Conservation (phyloP, 768 basidiomycete genomes). For the Leucogyrophana mollusca region DNA sequence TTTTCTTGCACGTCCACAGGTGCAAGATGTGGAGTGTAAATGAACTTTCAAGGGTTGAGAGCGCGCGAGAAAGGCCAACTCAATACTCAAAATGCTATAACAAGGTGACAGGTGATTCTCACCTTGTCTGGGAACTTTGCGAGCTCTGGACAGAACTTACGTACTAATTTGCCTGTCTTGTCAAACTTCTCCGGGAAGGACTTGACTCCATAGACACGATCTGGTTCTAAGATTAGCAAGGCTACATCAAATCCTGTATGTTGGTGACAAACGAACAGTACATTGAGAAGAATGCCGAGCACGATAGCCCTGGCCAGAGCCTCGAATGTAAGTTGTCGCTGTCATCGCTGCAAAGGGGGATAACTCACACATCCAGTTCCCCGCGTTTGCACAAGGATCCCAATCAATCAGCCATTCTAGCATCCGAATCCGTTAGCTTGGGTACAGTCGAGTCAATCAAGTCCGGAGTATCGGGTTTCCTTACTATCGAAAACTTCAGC, state of each 20-base stretch:
- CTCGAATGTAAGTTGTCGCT: slow-evolving; percentile 3
- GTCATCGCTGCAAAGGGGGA: slow-evolving; percentile 9
- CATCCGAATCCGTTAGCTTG: slow-evolving; percentile 5
- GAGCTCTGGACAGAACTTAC: slow-evolving; percentile 18
- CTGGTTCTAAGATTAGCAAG: slow-evolving; percentile 25
- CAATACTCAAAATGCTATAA: slow-evolving; percentile 16
- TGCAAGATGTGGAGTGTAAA: not conserved
- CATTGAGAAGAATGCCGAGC: slow-evolving; percentile 23
- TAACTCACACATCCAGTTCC: slow-evolving; percentile 22
- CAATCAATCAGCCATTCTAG: slow-evolving; percentile 10
- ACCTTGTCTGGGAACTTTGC: slow-evolving; percentile 23
- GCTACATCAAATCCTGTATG: slow-evolving; percentile 24
- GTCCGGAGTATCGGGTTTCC: slow-evolving; percentile 18
- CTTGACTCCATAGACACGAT: slow-evolving; percentile 16
- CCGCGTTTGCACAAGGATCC: slow-evolving; percentile 18
- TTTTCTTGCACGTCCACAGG: slow-evolving; percentile 2
- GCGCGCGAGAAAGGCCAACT: slow-evolving; percentile 10
- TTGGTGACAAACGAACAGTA: slow-evolving; percentile 24
- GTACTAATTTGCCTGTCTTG: slow-evolving; percentile 18
- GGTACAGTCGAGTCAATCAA: not conserved
- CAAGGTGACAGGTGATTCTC: slow-evolving; percentile 12
- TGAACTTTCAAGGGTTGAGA: not conserved
- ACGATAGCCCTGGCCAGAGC: slow-evolving; percentile 12
- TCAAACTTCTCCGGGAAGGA: slow-evolving; percentile 18
- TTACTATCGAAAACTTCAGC: slow-evolving; percentile 14